Base-by-base conservation (phyloP, 1,284 basidiomycete species). In the Papiliotrema nemorosa region DNA sequence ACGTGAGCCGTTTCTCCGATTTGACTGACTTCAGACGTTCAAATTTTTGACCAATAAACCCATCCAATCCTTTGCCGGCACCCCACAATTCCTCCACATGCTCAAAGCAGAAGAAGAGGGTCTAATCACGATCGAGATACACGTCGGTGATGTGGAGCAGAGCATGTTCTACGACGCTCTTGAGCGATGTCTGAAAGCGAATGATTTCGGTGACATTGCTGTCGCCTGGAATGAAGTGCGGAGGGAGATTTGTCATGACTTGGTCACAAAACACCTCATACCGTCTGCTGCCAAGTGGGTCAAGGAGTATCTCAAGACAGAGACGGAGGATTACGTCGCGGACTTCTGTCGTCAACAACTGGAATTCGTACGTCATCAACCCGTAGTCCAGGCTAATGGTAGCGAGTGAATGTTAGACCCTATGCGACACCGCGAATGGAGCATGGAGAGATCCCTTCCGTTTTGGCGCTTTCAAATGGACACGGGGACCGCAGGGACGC, bases 201-300 rank as follows among this genome's bases (percentile, higher is more conserved):
- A 91, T 64, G 86, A 84, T 50, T 88, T 87, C 65, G 88, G 86
- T 51, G 89, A 93, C 53, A 81, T 86, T 7, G 86, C 89, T 1
- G 83, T 84, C 57, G 82, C 84, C n/a, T 99, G 96, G 96, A 98
- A 98, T 69, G 85, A 83, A 46, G 83, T 94, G 62, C 83, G 96
- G 42, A 79, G 82, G 43, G 82, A 84, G 27, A 82, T 96, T 37
- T 81, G 96, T 35, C 80, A 86, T 48, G 85, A 89, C 49, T 84
- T 86, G 3, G 74, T 96, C 25, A 82, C 88, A 39, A 82, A 86
- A 49, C 84, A 88, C 67, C 60, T 69, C 39, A 74, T 97, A 35
- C 92, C 92, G 18, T 78, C 83, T 36, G 92, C 85, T 3, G 79
- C 83, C 13, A 87, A 87, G 60, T 98, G 92, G 91, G 81, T 85